phyloP scores from a whole-genome alignment of 805 yeast species.

The Myxozyma neotropica region DNA sequence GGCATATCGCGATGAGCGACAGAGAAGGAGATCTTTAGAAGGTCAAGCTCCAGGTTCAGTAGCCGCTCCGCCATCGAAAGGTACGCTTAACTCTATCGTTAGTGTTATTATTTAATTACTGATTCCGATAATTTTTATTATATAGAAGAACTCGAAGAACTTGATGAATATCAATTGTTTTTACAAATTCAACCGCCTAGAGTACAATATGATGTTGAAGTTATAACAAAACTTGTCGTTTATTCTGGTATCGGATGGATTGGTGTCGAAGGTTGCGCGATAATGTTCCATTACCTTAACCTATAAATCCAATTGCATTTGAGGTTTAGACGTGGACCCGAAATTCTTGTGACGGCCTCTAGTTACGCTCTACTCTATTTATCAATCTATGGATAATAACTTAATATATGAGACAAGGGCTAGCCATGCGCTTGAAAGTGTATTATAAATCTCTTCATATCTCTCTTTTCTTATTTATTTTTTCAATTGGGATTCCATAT shows the following conservation, averaged over 20 bases:
- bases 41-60: neutral
- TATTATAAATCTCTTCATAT: too few species aligned
- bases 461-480: too few species aligned
- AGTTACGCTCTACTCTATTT: too few species aligned
- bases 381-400: too few species aligned
- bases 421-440: too few species aligned
- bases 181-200: constrained; percentile 41
- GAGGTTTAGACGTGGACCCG: too few species aligned
- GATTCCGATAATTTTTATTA: too few species aligned
- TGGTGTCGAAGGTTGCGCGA: constrained; percentile 42
- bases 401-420: too few species aligned
- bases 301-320: too few species aligned
- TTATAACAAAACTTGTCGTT: constrained; percentile 72
- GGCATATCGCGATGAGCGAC: constrained; percentile 40
- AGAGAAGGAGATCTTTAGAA: constrained; percentile 25
- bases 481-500: too few species aligned
- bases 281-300: constrained; percentile 1
- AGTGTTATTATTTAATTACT: neutral
- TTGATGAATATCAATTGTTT: constrained; percentile 35
- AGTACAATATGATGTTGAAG: constrained; percentile 68
- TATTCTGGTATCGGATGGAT: constrained; percentile 77
- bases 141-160: constrained; percentile 14
- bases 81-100: neutral
- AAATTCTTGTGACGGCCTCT: too few species aligned
- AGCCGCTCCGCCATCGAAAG: neutral